A percentile compares a stretch with the other conserved stretches of the same genome.
Evolutionary conservation across 768 basidiomycete genomes (phyloP).

Genomic region (Glaciozyma martinii): DNA sequence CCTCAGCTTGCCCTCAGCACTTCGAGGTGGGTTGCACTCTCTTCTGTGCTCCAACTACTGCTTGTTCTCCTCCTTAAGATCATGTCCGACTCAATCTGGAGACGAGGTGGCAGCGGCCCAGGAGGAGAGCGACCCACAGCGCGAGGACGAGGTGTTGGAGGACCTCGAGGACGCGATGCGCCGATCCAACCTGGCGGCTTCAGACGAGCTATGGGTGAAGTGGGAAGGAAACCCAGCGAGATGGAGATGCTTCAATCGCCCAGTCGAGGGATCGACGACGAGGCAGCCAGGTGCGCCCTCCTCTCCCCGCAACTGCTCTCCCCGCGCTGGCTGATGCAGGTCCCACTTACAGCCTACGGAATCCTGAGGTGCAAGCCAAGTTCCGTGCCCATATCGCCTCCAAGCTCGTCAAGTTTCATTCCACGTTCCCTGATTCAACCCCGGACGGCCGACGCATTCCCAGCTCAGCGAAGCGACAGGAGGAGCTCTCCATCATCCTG

Average conservation of each 20-base stretch:
- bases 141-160: neutral
- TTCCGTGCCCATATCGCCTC: constrained; percentile 19
- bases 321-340: no score
- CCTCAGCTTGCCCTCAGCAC: no score
- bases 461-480: neutral
- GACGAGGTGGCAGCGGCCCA: no score
- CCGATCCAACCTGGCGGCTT: constrained; percentile 2
- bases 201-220: constrained; percentile 12
- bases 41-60: no score
- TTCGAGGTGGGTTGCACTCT: no score
- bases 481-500: constrained; percentile 25
- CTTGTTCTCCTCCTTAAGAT: no score
- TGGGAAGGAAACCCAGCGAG: constrained; percentile 9
- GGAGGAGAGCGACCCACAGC: no score
- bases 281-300: constrained; percentile 2
- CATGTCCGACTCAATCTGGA: no score
- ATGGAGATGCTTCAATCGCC: constrained; percentile 24
- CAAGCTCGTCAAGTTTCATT: constrained; percentile 4
- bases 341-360: neutral
- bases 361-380: constrained; percentile 12
- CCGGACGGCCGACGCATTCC: neutral
- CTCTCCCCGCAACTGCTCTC: neutral
- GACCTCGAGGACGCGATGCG: neutral
- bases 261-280: constrained; percentile 13
- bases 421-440: neutral